Evolutionary conservation across 1,284 basidiomycete genomes (phyloP), one percentile per base, ranked within the genome.

Genomic region (Mrakiaceae sp.): DNA sequence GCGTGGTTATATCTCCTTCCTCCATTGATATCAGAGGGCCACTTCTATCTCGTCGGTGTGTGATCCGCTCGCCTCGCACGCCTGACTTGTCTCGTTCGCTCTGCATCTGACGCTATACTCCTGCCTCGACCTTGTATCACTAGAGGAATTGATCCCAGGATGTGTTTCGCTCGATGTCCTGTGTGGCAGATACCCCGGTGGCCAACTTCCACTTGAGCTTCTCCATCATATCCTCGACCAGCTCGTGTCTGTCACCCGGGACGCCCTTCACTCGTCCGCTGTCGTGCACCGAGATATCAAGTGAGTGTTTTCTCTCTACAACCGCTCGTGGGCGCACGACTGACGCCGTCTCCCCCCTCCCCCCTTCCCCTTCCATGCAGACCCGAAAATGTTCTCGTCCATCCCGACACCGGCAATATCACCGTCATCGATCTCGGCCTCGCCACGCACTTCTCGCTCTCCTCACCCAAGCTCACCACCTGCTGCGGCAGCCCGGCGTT

Each of bases 271-370:
- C 64, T 72, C 74, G 47, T 77, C 77, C 6, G 74, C 78, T 60
- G 79, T 83, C 54, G 80, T 79, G 61, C 81, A 83, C 68, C 76
- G 81, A 6, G 81, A 83, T 70, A 78, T 83, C 71, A 83, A 83
- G 51, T 69, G 74, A 14, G 71, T 75, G 4, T 68, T 74, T 62
- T 62, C 57, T 66, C 67, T 40, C 60, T 27, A 27, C 27, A 27
- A 27, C 27, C 27, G 27, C 27, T 27, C 27, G 27, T 27, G 27
- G 27, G 27, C 27, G 27, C 27, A 27, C 27, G 27, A 27, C 27
- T 27, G 27, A 27, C 27, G 27, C 27, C 27, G 27, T 27, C 27
- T 27, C 27, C 27, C 27, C 27, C 14, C 55, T 10, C 27, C 9
- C 14, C 39, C 39, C 2, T 27, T 12, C 27, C 16, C 4, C 12